These are phyloP conservation scores for Salix brachista DNA, from an alignment of 345 rosid species.

Conservation along the genomic window DNA sequence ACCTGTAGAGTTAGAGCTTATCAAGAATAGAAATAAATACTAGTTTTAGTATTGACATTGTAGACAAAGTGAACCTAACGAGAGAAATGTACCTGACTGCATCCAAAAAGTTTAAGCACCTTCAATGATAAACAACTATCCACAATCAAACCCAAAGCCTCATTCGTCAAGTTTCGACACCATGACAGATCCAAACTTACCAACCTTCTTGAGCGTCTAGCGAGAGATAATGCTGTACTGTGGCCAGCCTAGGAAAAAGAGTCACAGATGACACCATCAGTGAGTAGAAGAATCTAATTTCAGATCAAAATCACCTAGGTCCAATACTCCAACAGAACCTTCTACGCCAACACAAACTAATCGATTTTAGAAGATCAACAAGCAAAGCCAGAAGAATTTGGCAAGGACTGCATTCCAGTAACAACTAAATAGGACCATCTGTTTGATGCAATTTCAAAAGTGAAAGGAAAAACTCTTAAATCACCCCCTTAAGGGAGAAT, in stretches of 20 bases:
- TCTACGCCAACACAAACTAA: background rate
- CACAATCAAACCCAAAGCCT: slow-evolving; percentile 70
- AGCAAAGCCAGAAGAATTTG: background rate
- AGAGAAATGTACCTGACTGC: slow-evolving; percentile 56
- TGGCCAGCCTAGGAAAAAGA: slow-evolving; percentile 53
- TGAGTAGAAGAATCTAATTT: background rate
- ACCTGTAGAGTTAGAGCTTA: background rate
- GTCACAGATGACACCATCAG: background rate
- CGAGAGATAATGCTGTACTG: slow-evolving; percentile 63
- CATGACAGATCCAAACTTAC: slow-evolving; percentile 68
- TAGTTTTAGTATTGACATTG: no score
- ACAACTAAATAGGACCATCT: background rate
- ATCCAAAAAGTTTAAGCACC: slow-evolving; percentile 77
- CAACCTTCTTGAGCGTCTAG: slow-evolving; percentile 47
- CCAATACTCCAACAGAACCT: background rate
- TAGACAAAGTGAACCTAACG: no score
- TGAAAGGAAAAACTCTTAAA: background rate
- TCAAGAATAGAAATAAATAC: no score
- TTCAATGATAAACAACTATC: slow-evolving; percentile 70
- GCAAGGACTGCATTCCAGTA: background rate
- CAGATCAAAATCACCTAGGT: background rate
- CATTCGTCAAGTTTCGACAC: slow-evolving; percentile 67
- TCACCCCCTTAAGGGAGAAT: background rate
- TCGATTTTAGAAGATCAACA: background rate
- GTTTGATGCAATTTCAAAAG: background rate